phyloP scores from a whole-genome alignment of 2,329 filamentous ascomycete species.

The Colletotrichum sp. region DNA sequence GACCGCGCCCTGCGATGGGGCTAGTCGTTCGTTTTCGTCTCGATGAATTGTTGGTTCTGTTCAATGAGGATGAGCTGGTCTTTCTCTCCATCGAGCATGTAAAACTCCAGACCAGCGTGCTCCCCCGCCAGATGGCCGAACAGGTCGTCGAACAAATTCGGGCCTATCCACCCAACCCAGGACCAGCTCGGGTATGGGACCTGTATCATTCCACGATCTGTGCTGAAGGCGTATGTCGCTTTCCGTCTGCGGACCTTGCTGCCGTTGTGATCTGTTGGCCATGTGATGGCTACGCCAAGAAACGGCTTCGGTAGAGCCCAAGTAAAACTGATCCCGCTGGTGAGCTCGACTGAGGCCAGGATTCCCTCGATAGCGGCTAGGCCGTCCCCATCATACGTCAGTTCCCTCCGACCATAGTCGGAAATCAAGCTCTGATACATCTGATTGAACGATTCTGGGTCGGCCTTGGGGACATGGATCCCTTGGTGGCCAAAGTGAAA shows the following conservation, averaged over 20 bases:
- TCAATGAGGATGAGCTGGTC: not conserved
- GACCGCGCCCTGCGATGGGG: not conserved
- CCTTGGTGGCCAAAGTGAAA: not conserved
- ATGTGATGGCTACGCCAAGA: not conserved
- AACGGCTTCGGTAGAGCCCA: not conserved
- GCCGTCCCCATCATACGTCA: not conserved
- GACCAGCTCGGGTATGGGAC: not conserved
- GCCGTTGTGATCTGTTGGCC: not conserved
- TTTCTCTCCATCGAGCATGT: not conserved
- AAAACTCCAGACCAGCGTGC: not conserved
- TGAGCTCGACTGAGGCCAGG: not conserved
- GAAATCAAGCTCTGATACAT: not conserved
- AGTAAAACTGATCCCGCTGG: not conserved
- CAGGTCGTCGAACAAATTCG: not conserved
- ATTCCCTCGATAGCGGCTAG: not conserved
- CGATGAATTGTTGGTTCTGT: not conserved
- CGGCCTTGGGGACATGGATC: not conserved
- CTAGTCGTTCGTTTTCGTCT: not conserved
- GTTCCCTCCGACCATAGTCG: not conserved
- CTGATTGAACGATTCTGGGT: not conserved
- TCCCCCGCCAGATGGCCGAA: not conserved
- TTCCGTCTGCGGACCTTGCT: not conserved
- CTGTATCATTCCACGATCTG: too few relatives aligned
- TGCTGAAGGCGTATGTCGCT: too few relatives aligned
- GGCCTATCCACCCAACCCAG: not conserved